These are phyloP conservation scores for Cercospora citrullina DNA, from an alignment of 2,329 filamentous ascomycete genomes.

Conservation along the genomic window DNA sequence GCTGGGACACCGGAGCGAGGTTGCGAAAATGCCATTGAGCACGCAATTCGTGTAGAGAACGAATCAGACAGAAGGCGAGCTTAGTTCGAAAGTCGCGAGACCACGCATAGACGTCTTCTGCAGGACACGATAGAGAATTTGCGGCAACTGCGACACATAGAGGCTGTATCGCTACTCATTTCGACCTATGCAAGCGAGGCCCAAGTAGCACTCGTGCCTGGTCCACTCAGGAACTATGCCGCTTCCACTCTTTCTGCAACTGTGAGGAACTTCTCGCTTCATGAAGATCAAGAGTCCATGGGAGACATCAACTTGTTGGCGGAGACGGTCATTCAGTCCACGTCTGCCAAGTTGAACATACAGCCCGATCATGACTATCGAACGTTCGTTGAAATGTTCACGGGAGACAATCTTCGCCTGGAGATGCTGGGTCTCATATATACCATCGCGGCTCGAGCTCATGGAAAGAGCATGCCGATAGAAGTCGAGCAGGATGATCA, in stretches of 20 bases:
- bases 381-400: slow-evolving; percentile 21
- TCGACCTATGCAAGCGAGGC: background rate
- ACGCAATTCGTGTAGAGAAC: background rate
- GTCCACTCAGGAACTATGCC: background rate
- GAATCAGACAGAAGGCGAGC: background rate
- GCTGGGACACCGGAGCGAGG: background rate
- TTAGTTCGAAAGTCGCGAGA: background rate
- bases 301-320: background rate
- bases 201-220: slow-evolving; percentile 9
- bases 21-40: background rate
- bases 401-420: slow-evolving; percentile 23
- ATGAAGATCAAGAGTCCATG: background rate
- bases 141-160: background rate
- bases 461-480: slow-evolving; percentile 10
- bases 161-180: background rate
- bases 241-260: slow-evolving; percentile 6
- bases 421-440: slow-evolving; percentile 29
- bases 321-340: background rate
- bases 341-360: background rate
- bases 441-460: slow-evolving; percentile 21
- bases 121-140: background rate
- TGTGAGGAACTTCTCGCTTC: background rate
- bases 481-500: slow-evolving; percentile 8
- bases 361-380: background rate
- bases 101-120: background rate